Evolutionary conservation across 2,329 filamentous ascomycete species (phyloP).

Genomic region (Fusarium aywerte): DNA sequence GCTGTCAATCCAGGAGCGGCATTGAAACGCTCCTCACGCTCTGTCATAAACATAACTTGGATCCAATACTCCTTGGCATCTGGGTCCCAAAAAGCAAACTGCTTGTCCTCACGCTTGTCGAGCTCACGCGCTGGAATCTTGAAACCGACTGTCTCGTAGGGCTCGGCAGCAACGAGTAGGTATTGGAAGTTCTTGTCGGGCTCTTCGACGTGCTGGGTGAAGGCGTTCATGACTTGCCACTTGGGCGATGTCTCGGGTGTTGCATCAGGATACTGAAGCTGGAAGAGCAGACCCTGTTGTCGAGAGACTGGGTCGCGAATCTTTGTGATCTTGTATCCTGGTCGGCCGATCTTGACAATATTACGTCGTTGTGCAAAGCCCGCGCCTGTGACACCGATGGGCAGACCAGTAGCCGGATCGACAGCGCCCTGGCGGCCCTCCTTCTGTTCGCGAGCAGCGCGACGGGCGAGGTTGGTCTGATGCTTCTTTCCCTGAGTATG

Average conservation of each 20-base stretch:
- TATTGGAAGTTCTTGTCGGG: conserved; percentile 96
- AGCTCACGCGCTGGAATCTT: conserved; percentile 95
- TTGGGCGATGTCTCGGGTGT: conserved; percentile 78
- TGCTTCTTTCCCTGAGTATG: conserved; percentile 99
- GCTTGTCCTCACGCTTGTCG: conserved; percentile 86
- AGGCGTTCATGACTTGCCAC: conserved; percentile 97
- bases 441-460: conserved; percentile 94
- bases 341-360: conserved; percentile 92
- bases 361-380: conserved; percentile 80
- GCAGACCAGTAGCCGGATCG: conserved; percentile 74
- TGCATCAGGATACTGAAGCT: conserved; percentile 95
- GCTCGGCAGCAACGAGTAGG: conserved; percentile 92
- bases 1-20: conserved; percentile 70
- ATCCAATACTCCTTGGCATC: conserved; percentile 98
- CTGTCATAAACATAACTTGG: conserved; percentile 97
- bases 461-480: conserved; percentile 95
- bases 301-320: conserved; percentile 87
- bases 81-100: conserved; percentile 95
- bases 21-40: conserved; percentile 90
- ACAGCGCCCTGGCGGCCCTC: conserved; percentile 76
- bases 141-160: conserved; percentile 97
- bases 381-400: conserved; percentile 75
- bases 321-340: conserved; percentile 98
- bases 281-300: conserved; percentile 93
- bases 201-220: conserved; percentile 94